Base-by-base conservation (phyloP, 352 stramenopile species). In the Phytophthora fragariaefolia region DNA sequence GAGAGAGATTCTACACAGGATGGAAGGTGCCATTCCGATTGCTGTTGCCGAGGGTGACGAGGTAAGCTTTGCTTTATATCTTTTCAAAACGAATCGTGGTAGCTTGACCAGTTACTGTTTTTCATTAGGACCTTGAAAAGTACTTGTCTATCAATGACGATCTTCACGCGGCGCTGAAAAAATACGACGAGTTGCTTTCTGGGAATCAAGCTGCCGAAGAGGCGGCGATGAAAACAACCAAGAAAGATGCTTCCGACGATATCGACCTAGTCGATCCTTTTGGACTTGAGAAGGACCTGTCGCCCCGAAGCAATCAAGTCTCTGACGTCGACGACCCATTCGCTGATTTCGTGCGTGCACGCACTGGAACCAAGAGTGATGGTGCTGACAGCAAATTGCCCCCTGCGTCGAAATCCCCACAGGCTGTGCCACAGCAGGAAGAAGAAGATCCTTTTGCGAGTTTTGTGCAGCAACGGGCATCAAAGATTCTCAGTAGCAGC, bases 141-240 rank as follows among this genome's bases (percentile, higher is more conserved):
- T 90, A 91, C 55, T 65, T 94, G 23, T 73, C 73, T 18, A 68
- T 92, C 47, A 94, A 94, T 60, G 83, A 94, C 62, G 78, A 73
- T 20, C 66, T 93, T 9, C 78, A 90, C 54, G 58, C 69, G 12
- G 78, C 82, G 43, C 67, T 91, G n/a, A 77, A 79, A 26, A 81
- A 77, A 22, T 92, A 89, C 58, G 77, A 89, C n/a, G 50, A 69
- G 13, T 45, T 90, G 30, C 18, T 73, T 40, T 43, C 24, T 46
- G 73, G 18, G 70, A 82, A 71, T 22, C 71, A 82, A 61, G 58
- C 65, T 2, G 24, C 3, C 13, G 57, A 66, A 38, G 46, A 63
- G 4, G 63, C 50, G 24, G 52, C 47, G 49, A 23, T 27, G 51
- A 30, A 20, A 22, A 56, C 55, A 28, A 13, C 53, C 8, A 55